Evolutionary conservation across 2,329 filamentous ascomycete species (phyloP), one percentile per base, ranked within the genome.

Genomic region (Scytalidium lignicola): DNA sequence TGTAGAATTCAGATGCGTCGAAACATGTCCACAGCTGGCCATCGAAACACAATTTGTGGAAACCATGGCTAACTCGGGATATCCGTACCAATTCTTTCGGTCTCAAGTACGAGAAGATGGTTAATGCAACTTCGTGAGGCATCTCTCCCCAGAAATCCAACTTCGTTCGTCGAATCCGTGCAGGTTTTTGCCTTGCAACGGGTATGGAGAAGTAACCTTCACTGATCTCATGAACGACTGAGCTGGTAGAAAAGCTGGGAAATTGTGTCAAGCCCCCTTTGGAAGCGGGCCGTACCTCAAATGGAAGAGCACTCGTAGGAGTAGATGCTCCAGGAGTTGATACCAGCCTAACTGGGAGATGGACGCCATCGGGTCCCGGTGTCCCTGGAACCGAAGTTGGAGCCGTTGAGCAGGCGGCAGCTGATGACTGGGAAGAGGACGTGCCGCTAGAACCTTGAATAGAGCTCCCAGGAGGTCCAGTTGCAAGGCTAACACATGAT

Each of bases 11-110:
- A 7, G 90, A 85, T 2, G 88, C 83, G 65, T 97, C 90, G 44
- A 97, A 78, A 40, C 79, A 82, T 3, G 83, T 84, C 93, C 93
- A 99, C 15, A 97, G 71, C 69, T 99, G 93, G 2, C 93, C 93
- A 65, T 99, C 92, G 60, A 92, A 96, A 69, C 92, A 96, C 68
- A 88, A 83, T 43, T 78, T 76, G 66, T 95, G 75, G 74, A 93
- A 96, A 5, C 77, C 70, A 65, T 83, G 90, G 63, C 83, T 92
- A 18, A 93, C 86, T 17, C 81, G 73, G 1, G 92, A 95, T 49
- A 80, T 80, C 51, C 83, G 80, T 10, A 96, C 82, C 28, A 97
- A 79, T 64, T 97, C 85, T 62, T 84, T 90, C 1, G 91, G 90
- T 22, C 75, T 74, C 18, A 97, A 74, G 59, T 86, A 90, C 4